These are phyloP conservation scores for Trichoderma pleuroti DNA, from an alignment of 2,329 filamentous ascomycete species.

Conservation along the genomic window DNA sequence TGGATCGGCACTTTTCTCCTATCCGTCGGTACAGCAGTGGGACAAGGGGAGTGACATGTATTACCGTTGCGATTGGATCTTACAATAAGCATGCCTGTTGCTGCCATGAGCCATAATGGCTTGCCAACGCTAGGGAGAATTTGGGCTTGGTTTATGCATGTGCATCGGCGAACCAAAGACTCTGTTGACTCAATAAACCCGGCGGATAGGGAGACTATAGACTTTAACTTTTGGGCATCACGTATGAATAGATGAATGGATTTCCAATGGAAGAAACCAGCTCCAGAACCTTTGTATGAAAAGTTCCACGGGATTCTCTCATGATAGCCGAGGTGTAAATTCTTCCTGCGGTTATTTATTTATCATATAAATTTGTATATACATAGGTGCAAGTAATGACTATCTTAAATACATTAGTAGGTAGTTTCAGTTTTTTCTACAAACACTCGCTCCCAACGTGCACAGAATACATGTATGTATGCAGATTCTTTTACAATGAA, in stretches of 20 bases:
- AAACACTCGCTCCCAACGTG: background rate
- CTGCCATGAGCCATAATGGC: background rate
- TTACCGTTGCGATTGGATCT: background rate
- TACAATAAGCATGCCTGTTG: background rate
- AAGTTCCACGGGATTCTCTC: background rate
- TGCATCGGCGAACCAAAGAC: background rate
- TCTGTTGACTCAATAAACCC: background rate
- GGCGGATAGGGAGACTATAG: background rate
- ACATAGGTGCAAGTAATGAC: background rate
- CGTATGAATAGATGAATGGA: background rate
- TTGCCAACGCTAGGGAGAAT: background rate
- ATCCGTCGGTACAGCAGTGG: conserved; percentile 7
- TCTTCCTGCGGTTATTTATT: background rate
- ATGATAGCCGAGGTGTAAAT: background rate
- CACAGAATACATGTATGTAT: rapidly evolving
- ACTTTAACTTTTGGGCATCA: background rate
- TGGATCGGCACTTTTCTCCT: background rate
- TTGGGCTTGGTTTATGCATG: background rate
- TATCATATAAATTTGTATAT: background rate
- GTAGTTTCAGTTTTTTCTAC: background rate
- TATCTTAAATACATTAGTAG: background rate
- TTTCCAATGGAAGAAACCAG: background rate
- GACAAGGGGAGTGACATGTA: background rate
- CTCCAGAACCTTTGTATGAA: background rate
- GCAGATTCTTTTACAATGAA: background rate